Conservation (phyloP, 352 stramenopile genomes). For the Globisporangium spinosum region DNA sequence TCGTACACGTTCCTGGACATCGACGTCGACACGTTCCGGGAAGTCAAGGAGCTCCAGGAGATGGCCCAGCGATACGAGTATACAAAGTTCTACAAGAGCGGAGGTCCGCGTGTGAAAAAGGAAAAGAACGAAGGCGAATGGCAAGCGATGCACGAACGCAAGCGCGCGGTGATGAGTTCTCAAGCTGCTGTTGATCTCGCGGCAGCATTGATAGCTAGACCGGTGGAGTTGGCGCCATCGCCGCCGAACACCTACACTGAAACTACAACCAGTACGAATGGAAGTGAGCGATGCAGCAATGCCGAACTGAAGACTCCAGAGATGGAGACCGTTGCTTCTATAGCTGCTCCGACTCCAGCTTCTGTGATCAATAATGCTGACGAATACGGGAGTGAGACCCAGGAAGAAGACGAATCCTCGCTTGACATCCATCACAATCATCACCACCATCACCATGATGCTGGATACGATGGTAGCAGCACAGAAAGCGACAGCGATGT, state of each 20-base stretch:
- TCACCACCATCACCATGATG: background rate
- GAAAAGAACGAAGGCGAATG: background rate
- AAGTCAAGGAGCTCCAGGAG: background rate
- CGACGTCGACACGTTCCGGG: background rate
- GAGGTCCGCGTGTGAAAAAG: background rate
- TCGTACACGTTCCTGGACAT: background rate
- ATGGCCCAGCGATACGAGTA: background rate
- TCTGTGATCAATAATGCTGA: background rate
- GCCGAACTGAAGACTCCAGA: background rate
- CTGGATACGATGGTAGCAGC: slow-evolving; percentile 8
- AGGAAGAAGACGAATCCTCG: background rate
- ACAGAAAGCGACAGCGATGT: slow-evolving; percentile 13
- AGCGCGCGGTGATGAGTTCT: background rate
- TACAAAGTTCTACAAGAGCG: background rate
- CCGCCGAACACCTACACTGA: background rate
- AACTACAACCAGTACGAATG: background rate
- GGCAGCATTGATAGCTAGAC: background rate
- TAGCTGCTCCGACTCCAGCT: background rate
- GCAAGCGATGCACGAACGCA: background rate
- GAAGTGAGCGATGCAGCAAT: no score
- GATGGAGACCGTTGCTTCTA: no score
- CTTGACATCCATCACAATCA: background rate
- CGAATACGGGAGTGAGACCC: background rate
- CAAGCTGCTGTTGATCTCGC: background rate
- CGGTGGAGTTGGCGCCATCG: background rate